These are phyloP conservation scores for Lodderomyces jiufengensis DNA, from an alignment of 1,139 yeast species.

Conservation along the genomic window DNA sequence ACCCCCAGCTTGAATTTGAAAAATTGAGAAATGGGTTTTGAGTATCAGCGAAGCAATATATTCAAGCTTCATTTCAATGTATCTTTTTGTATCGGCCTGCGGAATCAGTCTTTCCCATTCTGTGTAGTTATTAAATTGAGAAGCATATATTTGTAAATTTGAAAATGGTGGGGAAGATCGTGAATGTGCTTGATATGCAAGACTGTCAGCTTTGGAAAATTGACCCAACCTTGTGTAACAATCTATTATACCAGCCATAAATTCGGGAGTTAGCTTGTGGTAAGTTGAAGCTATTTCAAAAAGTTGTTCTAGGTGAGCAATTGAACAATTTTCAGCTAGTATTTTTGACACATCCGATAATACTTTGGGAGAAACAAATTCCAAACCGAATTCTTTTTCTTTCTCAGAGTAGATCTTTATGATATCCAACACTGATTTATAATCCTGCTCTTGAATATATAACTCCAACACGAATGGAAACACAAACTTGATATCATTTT, in stretches of 20 bases:
- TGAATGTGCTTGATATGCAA: conserved; percentile 29
- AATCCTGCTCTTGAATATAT: conserved; percentile 34
- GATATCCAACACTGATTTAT: conserved; percentile 37
- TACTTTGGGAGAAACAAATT: conserved; percentile 18
- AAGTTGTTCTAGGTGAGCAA: conserved; percentile 22
- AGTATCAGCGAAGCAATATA: background rate
- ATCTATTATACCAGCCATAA: conserved; percentile 20
- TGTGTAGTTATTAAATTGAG: conserved; percentile 31
- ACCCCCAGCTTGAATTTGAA: conserved; percentile 1
- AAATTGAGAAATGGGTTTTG: conserved; percentile 1
- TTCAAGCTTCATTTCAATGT: background rate
- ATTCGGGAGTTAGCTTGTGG: conserved; percentile 14
- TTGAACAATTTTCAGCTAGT: conserved; percentile 22
- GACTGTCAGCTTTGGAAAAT: conserved; percentile 30
- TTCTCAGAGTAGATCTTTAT: conserved; percentile 30
- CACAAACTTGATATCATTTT: conserved; percentile 15
- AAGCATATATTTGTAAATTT: conserved; percentile 24
- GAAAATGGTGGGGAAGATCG: conserved; percentile 28
- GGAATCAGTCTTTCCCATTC: conserved; percentile 21
- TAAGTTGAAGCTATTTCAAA: conserved; percentile 18
- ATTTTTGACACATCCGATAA: conserved; percentile 18
- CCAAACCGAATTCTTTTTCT: conserved; percentile 15
- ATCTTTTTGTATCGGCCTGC: background rate
- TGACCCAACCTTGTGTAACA: conserved; percentile 31
- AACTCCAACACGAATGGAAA: conserved; percentile 40